Base-by-base conservation (phyloP, 2,329 filamentous ascomycete species). In the Lecanoromycetidae sp. region DNA sequence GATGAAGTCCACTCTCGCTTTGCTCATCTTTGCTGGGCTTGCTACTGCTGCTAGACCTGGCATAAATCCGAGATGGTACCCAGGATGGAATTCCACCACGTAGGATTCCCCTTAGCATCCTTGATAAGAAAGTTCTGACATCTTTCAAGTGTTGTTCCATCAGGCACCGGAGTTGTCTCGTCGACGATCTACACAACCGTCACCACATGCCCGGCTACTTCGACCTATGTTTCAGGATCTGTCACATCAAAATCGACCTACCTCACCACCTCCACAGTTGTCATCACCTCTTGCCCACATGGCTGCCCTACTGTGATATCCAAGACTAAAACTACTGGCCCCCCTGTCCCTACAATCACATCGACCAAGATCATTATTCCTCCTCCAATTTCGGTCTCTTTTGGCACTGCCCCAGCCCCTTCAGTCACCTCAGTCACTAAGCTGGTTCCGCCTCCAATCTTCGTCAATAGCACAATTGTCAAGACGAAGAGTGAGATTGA, bases 241-340 rank as follows among this genome's bases (percentile, higher is more conserved):
- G 52, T 52, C 13, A 57, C 56, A 25, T 54, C 58, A 43, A 52
- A 60, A 15, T 51, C 58, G 42, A 66, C 62, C 3, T 59, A 55
- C 19, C 40, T 55, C 44, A 66, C 63, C 7, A 66, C 63, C 5
- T 60, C 57, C 46, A 65, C 61, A 17, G 53, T 66, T 32, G 63
- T 61, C 12, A 54, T 64, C 41, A 66, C 63, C 4, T 61, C 60
- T 9, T 67, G 63, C 61, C 58, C 60, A 53, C 56, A 52, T 6
- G 62, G 62, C 15, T 66, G 63, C 57, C 46, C 59, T 26, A 41
- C 52, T 37, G 26, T 54, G 1, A 50, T 55, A n/a, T 29, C 43
- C 34, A 46, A 12, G 15, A 17, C 29, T 13, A 10, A 25, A 7
- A 10, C 20, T 25, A n/a, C 25, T 10, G 29, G 26, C 13, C 33